Evolutionary conservation across 352 stramenopile species (phyloP), one percentile per base, ranked within the genome.

Genomic region (Hyaloperonospora brassicae): DNA sequence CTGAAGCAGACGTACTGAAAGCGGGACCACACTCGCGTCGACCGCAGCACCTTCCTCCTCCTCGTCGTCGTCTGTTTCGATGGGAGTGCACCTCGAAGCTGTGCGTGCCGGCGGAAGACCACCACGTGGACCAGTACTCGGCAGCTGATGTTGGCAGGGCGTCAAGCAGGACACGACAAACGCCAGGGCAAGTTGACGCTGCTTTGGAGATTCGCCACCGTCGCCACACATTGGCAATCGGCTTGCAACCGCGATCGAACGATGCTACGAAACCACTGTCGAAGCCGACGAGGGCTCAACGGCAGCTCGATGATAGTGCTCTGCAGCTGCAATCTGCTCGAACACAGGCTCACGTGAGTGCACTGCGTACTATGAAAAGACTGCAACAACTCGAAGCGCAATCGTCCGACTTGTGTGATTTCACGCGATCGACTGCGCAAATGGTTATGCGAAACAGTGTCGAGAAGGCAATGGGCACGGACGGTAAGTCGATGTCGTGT

Each of bases 61-160:
- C 64, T 34, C 27, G 27, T 34, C 27, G 11, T 47, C 53, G 52
- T n/a, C 50, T 68, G 43, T 1, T 47, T 53, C 2, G 13, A 30
- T 66, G 45, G 46, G 51, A 47, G 27, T n/a, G 44, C 22, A 35
- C 51, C 59, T 44, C 59, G 55, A 1, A 52, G 56, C 17, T 43
- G 59, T 14, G 59, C 51, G 2, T 55, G 4, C 47, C 59, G 13
- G 50, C 43, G 1, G 48, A 53, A 6, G 50, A 72, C 9, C 22
- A 34, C 27, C 27, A 34, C 4, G 4, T 34, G 27, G 8, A 34
- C 8, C 27, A 34, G 8, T 34, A 34, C 27, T 4, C 4, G 27
- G 27, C 27, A 34, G 8, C 27, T 34, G 27, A 8, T 8, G 4
- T 8, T 34, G 27, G 27, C 8, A 34, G 27, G 8, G 8, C 27